Evolutionary conservation across 2,329 filamentous ascomycete species (phyloP), one percentile per base, ranked within the genome.

Genomic region (Sordariomycetes sp.): DNA sequence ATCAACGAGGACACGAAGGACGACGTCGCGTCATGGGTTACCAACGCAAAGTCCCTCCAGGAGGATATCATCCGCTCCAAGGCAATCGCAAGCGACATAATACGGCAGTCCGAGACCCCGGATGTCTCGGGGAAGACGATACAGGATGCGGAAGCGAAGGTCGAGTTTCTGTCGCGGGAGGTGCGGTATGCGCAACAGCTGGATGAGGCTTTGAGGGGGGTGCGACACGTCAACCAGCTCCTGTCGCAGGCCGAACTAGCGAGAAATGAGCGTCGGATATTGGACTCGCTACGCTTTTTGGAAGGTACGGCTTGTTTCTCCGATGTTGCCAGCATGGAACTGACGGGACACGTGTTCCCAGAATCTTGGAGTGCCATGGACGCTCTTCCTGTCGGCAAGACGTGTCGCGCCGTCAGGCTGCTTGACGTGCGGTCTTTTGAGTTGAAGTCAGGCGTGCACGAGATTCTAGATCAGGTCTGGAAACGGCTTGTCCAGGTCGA

Each of bases 21-120:
- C 45, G 87, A 95, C 65, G 86, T 96, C 55, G 87, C 90, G 66
- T 81, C 85, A 55, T 97, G 92, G 92, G 88, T 95, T 58, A 74
- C 78, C 55, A 89, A 94, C 68, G 90, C 91, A 53, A 89, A 89
- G 69, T 82, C 85, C 56, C 80, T 96, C 8, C 89, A 95, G 68
- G 81, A 85, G 60, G 92, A 96, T 66, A 92, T 96, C 62, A 82
- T 89, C 64, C 81, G 82, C 53, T 92, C 90, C 25, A 86, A 89
- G 64, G 79, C 81, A 17, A 84, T 90, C 39, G 90, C 92, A 24
- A 85, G 85, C 65, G 84, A 90, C 59, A 95, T 97, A 59, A 80
- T 92, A 5, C 80, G 84, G 52, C 82, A 90, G 64, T 85, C 90
- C 56, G 86, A 92, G 65, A 81, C 76, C 1, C 79, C 79, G 1